Evolutionary conservation across 352 stramenopile genomes (phyloP).

Genomic region (Hyaloperonospora brassicae): DNA sequence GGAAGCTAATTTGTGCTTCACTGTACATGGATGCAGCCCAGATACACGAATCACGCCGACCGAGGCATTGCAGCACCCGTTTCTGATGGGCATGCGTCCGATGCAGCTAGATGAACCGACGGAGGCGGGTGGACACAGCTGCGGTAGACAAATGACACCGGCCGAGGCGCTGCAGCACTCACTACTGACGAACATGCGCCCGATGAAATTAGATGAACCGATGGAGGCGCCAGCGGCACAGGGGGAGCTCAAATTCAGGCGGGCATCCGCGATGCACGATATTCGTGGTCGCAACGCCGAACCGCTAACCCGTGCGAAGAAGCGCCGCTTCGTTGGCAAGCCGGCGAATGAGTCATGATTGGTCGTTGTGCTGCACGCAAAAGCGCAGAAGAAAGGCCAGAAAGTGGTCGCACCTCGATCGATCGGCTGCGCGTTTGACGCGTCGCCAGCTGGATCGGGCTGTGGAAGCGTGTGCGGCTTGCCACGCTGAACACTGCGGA

Average conservation of each 20-base stretch:
- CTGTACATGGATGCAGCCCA: slow-evolving; percentile 39
- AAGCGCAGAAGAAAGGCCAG: slow-evolving; percentile 8
- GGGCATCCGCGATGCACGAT: slow-evolving; percentile 34
- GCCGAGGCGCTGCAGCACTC: too few species aligned
- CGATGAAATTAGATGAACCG: too few species aligned
- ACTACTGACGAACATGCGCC: too few species aligned
- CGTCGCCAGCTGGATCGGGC: neutral
- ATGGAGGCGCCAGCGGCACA: slow-evolving; percentile 28
- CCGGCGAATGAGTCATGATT: slow-evolving; percentile 34
- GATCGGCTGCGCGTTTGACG: neutral
- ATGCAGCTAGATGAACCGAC: slow-evolving; percentile 31
- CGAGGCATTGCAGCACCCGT: slow-evolving; percentile 91
- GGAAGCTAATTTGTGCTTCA: slow-evolving; percentile 5
- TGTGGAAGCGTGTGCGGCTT: neutral
- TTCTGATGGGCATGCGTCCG: slow-evolving; percentile 57
- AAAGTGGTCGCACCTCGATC: too few species aligned
- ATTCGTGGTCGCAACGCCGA: slow-evolving; percentile 27
- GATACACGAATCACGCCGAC: slow-evolving; percentile 85
- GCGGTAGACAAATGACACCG: too few species aligned
- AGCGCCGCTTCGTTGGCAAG: slow-evolving; percentile 40
- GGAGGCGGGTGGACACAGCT: too few species aligned
- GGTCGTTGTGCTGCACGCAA: slow-evolving; percentile 3
- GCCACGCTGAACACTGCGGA: slow-evolving; percentile 1
- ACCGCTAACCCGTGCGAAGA: slow-evolving; percentile 35
- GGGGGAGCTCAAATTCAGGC: slow-evolving; percentile 46